Evolutionary conservation across 1,284 basidiomycete genomes (phyloP).

Genomic region (Apiotrichum porosum): DNA sequence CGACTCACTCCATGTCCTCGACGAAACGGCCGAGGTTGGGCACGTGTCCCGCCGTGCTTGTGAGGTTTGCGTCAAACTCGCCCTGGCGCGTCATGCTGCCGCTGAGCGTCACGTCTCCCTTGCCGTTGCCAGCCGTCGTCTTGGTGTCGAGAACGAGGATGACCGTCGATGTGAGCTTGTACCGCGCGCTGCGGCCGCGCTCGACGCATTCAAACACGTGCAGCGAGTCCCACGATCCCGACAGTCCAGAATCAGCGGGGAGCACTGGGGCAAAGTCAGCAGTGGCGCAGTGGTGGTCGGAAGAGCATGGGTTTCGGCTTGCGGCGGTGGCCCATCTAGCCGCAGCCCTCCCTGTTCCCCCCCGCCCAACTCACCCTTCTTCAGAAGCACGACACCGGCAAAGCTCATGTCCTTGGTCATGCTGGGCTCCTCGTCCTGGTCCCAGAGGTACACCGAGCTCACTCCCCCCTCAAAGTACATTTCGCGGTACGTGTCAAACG

Average conservation of each 20-base stretch:
- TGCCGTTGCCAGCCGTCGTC: constrained; percentile 46
- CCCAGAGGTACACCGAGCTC: constrained; percentile 98
- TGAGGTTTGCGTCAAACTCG: constrained; percentile 78
- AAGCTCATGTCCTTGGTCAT: constrained; percentile 54
- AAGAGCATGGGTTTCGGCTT: too few relatives aligned
- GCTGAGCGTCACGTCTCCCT: constrained; percentile 76
- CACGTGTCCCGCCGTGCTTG: constrained; percentile 75
- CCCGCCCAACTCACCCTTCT: constrained; percentile 74
- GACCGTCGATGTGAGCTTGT: constrained; percentile 95
- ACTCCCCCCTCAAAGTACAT: constrained; percentile 98
- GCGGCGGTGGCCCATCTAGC: too few relatives aligned
- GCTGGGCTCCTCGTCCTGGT: constrained; percentile 73
- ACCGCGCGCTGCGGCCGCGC: constrained; percentile 83
- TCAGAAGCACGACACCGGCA: constrained; percentile 92
- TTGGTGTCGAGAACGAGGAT: constrained; percentile 87
- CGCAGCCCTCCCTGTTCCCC: too few relatives aligned
- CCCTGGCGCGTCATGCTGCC: constrained; percentile 98
- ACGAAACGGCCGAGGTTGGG: constrained; percentile 89
- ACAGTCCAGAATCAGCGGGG: constrained; percentile 9
- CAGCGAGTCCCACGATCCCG: constrained; percentile 86
- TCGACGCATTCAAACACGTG: constrained; percentile 95
- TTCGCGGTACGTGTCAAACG: constrained; percentile 95
- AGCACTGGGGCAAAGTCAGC: constrained; percentile 9
- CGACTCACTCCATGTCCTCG: constrained; percentile 81
- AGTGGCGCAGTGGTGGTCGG: too few relatives aligned